Conservation (phyloP, 768 basidiomycete species). For the Boletus patriciae region DNA sequence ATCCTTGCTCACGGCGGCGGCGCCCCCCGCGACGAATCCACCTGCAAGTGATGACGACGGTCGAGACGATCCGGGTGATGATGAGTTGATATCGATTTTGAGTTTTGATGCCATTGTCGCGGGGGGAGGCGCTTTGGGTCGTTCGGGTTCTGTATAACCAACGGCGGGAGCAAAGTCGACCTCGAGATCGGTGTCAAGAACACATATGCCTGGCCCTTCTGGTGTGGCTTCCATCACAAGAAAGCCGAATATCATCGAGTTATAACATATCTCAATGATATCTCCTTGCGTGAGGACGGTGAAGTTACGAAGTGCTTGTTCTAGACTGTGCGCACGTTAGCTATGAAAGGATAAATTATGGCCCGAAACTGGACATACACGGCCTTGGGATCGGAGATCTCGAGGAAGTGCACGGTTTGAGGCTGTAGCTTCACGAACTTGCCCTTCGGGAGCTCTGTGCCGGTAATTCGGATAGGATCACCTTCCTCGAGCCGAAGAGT, state of each 20-base stretch:
- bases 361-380: slow-evolving; percentile 60
- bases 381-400: slow-evolving; percentile 96
- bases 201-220: slow-evolving; percentile 81
- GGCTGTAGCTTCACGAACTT: slow-evolving; percentile 97
- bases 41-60: slow-evolving; percentile 75
- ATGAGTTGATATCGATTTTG: slow-evolving; percentile 87
- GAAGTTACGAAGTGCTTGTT: slow-evolving; percentile 93
- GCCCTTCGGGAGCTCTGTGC: slow-evolving; percentile 85
- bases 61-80: slow-evolving; percentile 82
- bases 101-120: slow-evolving; percentile 96
- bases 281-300: slow-evolving; percentile 91
- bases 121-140: slow-evolving; percentile 75
- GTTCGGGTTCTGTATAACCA: slow-evolving; percentile 92
- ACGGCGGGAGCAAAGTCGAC: slow-evolving; percentile 95
- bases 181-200: slow-evolving; percentile 95
- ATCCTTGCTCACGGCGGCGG: slow-evolving; percentile 62
- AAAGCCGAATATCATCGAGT: slow-evolving; percentile 91
- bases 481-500: slow-evolving; percentile 91
- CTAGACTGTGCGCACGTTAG: slow-evolving; percentile 57
- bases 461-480: slow-evolving; percentile 91
- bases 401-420: slow-evolving; percentile 91
- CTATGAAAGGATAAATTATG: neutral
- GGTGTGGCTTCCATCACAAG: slow-evolving; percentile 93
- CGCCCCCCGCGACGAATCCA: slow-evolving; percentile 55
- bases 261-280: slow-evolving; percentile 98